Evolutionary conservation across 768 basidiomycete species (phyloP), one percentile per base, ranked within the genome.

Genomic region (Leccinum longicurvipes): DNA sequence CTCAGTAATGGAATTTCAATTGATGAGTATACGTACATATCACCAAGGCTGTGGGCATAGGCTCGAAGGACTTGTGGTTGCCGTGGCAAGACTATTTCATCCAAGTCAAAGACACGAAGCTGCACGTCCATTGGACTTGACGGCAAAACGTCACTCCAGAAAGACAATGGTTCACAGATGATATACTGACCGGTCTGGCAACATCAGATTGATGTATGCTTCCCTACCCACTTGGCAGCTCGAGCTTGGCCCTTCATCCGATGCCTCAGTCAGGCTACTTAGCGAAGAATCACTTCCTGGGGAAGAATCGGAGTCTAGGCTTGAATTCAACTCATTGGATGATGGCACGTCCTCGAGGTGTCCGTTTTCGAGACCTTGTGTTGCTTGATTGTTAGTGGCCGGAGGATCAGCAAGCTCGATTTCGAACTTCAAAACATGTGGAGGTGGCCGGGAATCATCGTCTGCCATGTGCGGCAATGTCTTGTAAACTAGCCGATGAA

Each of bases 111-210:
- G 23, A 76, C 63, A 27, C 76, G 72, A 51, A 88, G 72, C 28
- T 77, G 82, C 31, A 86, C 62, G 63, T 88, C 86, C 74, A 84
- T 76, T 12, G 82, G 77, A 23, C 84, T 86, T 56, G 51, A 49
- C 28, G 8, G 23, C 32, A 50, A 44, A 42, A 44, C 31, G 44
- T 63, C 47, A 64, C 32, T 34, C 62, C 47, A 63, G 52, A 15
- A 31, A 49, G 28, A 23, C 21, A 41, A 36, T 9, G n/a, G 32
- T 36, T 34, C 39, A 44, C 21, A 7, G n/a, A 53, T 31, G 29
- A 19, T 17, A 45, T 19, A 62, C 63, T 55, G 49, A 83, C 85
- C 83, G 77, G 62, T 84, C 79, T 39, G 84, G 84, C 61, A 85
- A 69, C 76, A 84, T 73, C 19, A 86, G 45, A 63, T 84, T 76